Base-by-base conservation (phyloP, 2,329 filamentous ascomycete genomes). In the Penicillium sp. region DNA sequence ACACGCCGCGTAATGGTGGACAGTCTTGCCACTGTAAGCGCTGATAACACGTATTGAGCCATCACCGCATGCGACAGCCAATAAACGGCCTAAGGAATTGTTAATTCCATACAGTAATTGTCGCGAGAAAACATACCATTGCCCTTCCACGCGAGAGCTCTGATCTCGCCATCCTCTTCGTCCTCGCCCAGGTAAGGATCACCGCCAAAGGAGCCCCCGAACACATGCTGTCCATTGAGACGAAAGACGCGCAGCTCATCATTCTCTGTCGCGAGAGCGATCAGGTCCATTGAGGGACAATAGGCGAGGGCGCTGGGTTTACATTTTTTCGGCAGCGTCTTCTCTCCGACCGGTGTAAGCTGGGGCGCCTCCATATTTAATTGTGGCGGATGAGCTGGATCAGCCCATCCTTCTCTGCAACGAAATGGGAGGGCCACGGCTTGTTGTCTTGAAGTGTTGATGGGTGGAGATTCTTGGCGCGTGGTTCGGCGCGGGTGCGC, bases 41-140 rank as follows among this genome's bases (percentile, higher is more conserved):
- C 88, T 88, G 69, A 93, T 82, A 33, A 95, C 75, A 52, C 90
- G 85, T 18, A 94, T 83, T 6, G 83, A 82, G 26, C 89, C 88
- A 75, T 95, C 90, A 61, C 83, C 90, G 85, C 90, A 95, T 42
- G 85, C 90, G 13, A 94, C 84, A 13, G 90, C 90, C 49, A 96
- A 80, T 39, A 90, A 85, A 57, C 89, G 87, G 23, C 70, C 70
- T 73, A 34, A 42, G 6, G 16, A 49, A 21, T 3, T 28, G 41
- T 42, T 21, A 21, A 26, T 47, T 24, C 13, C 15, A 43, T 26
- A 47, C 34, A 47, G 12, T 13, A 8, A 8, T 41, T 47, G 51
- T 51, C 34, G 51, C 10, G 33, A 43, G 48, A 13, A 42, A 49
- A 63, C 77, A 65, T 65, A 87, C 87, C 87, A 65, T 88, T 85